These are phyloP conservation scores for Hyaloscypha bicolor DNA, from an alignment of 495 filamentous ascomycete genomes.

Conservation along the genomic window DNA sequence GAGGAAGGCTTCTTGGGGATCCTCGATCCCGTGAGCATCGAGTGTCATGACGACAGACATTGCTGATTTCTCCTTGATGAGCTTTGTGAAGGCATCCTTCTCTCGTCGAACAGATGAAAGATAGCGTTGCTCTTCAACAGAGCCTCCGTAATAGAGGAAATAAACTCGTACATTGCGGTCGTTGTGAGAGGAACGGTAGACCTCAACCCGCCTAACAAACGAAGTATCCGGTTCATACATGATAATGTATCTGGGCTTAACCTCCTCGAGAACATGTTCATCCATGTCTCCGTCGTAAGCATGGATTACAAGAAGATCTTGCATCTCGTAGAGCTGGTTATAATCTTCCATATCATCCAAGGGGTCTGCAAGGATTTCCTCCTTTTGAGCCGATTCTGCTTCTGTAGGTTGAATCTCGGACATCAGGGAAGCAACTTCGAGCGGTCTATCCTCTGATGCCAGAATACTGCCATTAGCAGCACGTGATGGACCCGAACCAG, in stretches of 20 bases:
- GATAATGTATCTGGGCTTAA: conserved; percentile 90
- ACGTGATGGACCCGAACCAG: conserved; percentile 55
- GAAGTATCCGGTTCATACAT: conserved; percentile 99
- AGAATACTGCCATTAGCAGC: conserved; percentile 69
- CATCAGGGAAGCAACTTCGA: conserved; percentile 68
- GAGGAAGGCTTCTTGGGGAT: conserved; percentile 90
- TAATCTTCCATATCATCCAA: conserved; percentile 88
- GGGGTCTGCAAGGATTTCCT: conserved; percentile 78
- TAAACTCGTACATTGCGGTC: conserved; percentile 89
- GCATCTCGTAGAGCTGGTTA: conserved; percentile 91
- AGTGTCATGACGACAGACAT: conserved; percentile 86
- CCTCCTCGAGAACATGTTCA: conserved; percentile 91
- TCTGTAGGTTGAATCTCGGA: conserved; percentile 70
- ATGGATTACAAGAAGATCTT: conserved; percentile 84
- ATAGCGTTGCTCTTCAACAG: conserved; percentile 96
- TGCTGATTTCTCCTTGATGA: conserved; percentile 89
- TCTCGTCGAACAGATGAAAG: conserved; percentile 85
- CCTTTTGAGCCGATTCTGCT: conserved; percentile 62
- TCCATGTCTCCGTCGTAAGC: conserved; percentile 95
- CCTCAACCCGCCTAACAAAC: conserved; percentile 92
- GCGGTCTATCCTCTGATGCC: conserved; percentile 77
- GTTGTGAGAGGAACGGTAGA: conserved; percentile 91
- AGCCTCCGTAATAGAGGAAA: conserved; percentile 93
- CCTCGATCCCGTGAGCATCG: conserved; percentile 69
- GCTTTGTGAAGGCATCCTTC: conserved; percentile 90